Evolutionary conservation across 1,139 yeast genomes (phyloP).

Genomic region (Candida albicans): DNA sequence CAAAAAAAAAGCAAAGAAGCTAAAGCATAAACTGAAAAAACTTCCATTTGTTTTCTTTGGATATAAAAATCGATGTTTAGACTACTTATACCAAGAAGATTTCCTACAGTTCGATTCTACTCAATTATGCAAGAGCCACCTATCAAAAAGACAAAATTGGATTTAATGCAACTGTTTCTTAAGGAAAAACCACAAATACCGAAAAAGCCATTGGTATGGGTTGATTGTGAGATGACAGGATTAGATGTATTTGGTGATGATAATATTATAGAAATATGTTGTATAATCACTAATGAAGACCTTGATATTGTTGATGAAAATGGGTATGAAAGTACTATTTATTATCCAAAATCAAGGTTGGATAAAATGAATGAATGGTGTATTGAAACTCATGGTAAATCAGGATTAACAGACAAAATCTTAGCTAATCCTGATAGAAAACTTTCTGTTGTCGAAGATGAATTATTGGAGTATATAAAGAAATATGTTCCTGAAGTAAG

Average conservation of each 20-base stretch:
- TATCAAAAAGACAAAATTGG: background rate
- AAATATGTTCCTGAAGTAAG: conserved; percentile 53
- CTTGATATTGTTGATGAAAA: conserved; percentile 62
- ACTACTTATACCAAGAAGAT: background rate
- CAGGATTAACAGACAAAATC: conserved; percentile 78
- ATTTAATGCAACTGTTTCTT: background rate
- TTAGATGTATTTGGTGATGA: conserved; percentile 66
- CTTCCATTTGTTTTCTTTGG: too few relatives aligned
- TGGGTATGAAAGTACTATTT: conserved; percentile 82
- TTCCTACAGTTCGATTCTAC: background rate
- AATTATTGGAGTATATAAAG: conserved; percentile 61
- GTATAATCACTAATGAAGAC: conserved; percentile 82
- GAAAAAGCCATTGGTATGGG: conserved; percentile 66
- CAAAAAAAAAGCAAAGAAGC: too few relatives aligned
- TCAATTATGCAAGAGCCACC: background rate
- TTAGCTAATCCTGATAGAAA: conserved; percentile 54
- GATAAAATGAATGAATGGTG: conserved; percentile 89
- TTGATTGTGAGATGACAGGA: conserved; percentile 91
- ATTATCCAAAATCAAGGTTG: conserved; percentile 62
- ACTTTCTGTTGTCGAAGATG: conserved; percentile 58
- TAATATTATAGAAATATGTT: conserved; percentile 87
- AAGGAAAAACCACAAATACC: conserved; percentile 2
- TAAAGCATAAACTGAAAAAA: too few relatives aligned
- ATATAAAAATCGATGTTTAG: too few relatives aligned
- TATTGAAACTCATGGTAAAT: conserved; percentile 67